These are phyloP conservation scores for Aspergillus versicolor DNA, from an alignment of 2,329 filamentous ascomycete species.

Conservation along the genomic window DNA sequence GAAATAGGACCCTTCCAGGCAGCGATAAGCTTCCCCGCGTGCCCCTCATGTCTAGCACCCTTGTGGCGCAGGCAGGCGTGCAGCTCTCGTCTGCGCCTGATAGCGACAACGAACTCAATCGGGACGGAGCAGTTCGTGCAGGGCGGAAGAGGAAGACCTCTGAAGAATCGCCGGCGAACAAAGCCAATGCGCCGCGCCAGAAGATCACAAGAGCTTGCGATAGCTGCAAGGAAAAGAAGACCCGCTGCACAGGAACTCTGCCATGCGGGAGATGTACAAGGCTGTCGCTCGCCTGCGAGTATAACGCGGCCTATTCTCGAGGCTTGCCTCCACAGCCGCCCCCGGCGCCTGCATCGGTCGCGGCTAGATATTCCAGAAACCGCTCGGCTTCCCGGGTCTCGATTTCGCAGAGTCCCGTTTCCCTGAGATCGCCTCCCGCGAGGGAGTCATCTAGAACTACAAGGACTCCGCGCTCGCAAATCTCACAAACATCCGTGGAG, in stretches of 20 bases:
- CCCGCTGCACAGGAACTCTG: constrained; percentile 37
- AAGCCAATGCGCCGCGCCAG: constrained; percentile 26
- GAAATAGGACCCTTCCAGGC: neutral
- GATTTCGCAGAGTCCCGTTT: neutral
- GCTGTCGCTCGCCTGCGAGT: constrained; percentile 33
- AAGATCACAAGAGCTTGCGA: constrained; percentile 42
- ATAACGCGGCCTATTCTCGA: constrained; percentile 38
- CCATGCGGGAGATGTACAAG: constrained; percentile 36
- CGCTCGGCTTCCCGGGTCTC: constrained; percentile 1
- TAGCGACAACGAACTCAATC: neutral
- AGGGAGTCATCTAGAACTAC: constrained; percentile 4
- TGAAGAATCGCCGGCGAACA: constrained; percentile 17
- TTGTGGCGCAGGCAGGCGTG: constrained; percentile 12
- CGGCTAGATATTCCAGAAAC: constrained; percentile 10
- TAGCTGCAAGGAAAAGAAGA: constrained; percentile 40
- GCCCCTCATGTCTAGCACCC: constrained; percentile 1
- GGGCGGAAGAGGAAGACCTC: constrained; percentile 33
- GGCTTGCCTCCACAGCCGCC: constrained; percentile 36
- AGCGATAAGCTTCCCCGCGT: neutral
- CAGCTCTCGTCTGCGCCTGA: constrained; percentile 9
- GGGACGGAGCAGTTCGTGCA: neutral
- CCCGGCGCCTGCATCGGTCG: constrained; percentile 20
- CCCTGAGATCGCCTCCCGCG: constrained; percentile 5
- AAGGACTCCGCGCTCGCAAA: constrained; percentile 2
- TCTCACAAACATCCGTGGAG: constrained; percentile 10